A percentile compares a stretch with the other conserved stretches of the same genome.
These are phyloP conservation scores for Marasmius oreades DNA, from an alignment of 1,284 basidiomycete species.

Conservation along the genomic window DNA sequence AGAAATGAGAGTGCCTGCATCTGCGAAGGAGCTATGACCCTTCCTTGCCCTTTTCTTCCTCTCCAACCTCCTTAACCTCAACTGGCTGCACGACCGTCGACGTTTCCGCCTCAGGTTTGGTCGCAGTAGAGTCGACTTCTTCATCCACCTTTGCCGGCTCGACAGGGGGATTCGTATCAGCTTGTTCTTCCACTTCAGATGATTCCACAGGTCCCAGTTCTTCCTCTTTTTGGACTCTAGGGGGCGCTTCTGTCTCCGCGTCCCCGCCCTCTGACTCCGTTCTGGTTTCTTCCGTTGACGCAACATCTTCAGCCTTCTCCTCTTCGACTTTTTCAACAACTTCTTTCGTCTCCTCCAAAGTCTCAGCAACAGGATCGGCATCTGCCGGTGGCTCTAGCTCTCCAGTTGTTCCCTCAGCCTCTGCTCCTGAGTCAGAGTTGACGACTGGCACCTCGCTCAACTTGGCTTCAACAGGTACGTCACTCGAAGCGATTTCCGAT, in stretches of 20 bases:
- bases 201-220: neutral
- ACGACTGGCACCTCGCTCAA: neutral
- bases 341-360: neutral
- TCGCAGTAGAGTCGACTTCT: neutral
- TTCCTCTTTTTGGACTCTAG: neutral
- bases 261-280: neutral
- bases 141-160: neutral
- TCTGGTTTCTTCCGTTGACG: neutral
- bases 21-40: neutral
- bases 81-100: neutral
- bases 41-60: neutral
- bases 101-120: neutral
- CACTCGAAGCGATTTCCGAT: neutral
- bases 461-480: neutral
- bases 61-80: neutral
- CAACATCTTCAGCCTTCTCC: neutral
- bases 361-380: neutral
- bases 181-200: neutral
- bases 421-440: neutral
- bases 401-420: neutral
- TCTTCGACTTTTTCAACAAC: neutral
- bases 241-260: neutral
- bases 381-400: neutral
- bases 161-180: neutral
- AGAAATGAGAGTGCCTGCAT: neutral